Evolutionary conservation across 176 grass and related monocot genomes (phyloP), one percentile per base, ranked within the genome.

Genomic region (Cenchrus americanus): DNA sequence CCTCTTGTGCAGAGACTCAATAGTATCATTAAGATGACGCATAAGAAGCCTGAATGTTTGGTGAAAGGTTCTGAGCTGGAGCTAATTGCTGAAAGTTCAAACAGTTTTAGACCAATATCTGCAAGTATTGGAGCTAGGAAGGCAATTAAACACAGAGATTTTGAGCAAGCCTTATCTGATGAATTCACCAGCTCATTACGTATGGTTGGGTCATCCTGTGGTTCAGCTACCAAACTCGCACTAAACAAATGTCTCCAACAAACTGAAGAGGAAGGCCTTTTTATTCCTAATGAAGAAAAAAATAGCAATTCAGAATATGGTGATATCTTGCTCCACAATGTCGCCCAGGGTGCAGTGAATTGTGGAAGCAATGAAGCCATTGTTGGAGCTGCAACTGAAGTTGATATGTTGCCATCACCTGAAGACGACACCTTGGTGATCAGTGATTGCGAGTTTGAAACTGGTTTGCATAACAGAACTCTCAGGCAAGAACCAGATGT

Each of bases 341-440:
- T n/a, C 14, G 24, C 15, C 26, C 13, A 66, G 72, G 49, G 72
- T 77, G 71, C 62, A 59, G 24, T 32, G 26, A 76, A 23, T n/a
- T 22, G 10, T 63, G 59, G 9, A 43, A 79, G 43, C 76, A 79
- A 70, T 40, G 69, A 79, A 72, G 55, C 14, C 21, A 62, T 11
- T 79, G 10, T 11, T 60, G 54, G 30, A 71, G n/a, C 66, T 63
- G 46, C 66, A 79, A 26, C 14, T 21, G 42, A 26, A n/a, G 54
- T 58, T 61, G 26, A 79, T 79, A n/a, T 41, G 54, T 43, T 78
- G 75, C 48, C 54, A 79, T 41, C 1, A 26, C 43, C 37, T 51
- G 66, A 37, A 37, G 34, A 79, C 14, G 55, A 79, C 21, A 13
- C 71, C 9, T 10, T 85, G 43, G 54, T 79, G 83, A 71, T 71